phyloP scores from a whole-genome alignment of 345 rosid species.

The Carallia brachiata region DNA sequence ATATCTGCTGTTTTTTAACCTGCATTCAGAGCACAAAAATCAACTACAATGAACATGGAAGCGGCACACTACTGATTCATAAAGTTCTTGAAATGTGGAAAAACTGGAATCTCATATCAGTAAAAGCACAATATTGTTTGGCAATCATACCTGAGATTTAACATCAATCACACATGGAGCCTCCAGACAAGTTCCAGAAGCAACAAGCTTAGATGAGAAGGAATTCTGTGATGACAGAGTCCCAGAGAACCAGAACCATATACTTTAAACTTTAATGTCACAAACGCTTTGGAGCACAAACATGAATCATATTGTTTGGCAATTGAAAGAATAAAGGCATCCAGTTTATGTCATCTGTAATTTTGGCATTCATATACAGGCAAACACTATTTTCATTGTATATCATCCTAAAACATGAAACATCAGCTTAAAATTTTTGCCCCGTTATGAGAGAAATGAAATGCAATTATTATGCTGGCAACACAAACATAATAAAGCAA shows the following conservation, averaged over 20 bases:
- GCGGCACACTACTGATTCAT: constrained; percentile 57
- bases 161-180: constrained; percentile 59
- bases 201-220: constrained; percentile 87
- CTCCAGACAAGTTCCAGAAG: constrained; percentile 87
- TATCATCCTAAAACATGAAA: no score
- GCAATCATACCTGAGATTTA: constrained; percentile 63
- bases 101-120: constrained; percentile 2
- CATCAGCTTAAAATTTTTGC: no score
- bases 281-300: not conserved
- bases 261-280: no score
- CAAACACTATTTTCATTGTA: no score
- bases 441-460: no score
- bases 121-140: not conserved
- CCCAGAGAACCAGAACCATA: constrained; percentile 39
- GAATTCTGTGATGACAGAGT: constrained; percentile 87
- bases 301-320: not conserved
- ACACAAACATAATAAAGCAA: no score
- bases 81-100: not conserved
- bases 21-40: constrained; percentile 69
- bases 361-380: no score
- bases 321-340: no score
- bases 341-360: no score
- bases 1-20: constrained; percentile 83
- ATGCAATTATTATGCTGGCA: no score
- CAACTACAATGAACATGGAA: constrained; percentile 64